Conservation (phyloP, 2,329 filamentous ascomycete species). For the Pseudocercospora fuligena region DNA sequence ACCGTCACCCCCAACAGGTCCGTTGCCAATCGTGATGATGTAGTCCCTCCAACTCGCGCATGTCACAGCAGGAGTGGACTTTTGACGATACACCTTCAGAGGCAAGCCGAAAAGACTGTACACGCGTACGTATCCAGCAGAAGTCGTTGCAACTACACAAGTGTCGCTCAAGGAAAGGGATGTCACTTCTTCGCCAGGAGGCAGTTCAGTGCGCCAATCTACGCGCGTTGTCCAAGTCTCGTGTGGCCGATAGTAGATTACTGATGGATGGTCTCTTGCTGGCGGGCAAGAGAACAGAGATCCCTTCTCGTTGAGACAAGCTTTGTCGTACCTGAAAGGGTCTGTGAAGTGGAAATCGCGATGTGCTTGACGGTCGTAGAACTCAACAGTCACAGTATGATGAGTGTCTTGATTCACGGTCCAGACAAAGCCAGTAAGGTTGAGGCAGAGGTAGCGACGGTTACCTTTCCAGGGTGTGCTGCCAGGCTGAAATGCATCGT, state of each 20-base stretch:
- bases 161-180: constrained; percentile 91
- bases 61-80: constrained; percentile 85
- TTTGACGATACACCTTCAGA: constrained; percentile 86
- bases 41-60: constrained; percentile 96
- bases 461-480: constrained; percentile 96
- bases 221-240: constrained; percentile 92
- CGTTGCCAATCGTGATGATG: constrained; percentile 94
- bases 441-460: constrained; percentile 89
- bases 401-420: constrained; percentile 91
- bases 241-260: constrained; percentile 94
- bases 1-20: constrained; percentile 79
- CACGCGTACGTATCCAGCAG: constrained; percentile 83
- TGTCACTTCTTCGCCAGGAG: constrained; percentile 80
- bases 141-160: constrained; percentile 88
- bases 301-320: constrained; percentile 83
- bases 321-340: constrained; percentile 93
- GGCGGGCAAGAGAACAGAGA: constrained; percentile 83
- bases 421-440: constrained; percentile 93
- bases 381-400: constrained; percentile 92
- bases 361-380: constrained; percentile 91
- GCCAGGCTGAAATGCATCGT: constrained; percentile 88
- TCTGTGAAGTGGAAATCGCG: constrained; percentile 98
- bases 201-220: constrained; percentile 90
- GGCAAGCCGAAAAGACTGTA: constrained; percentile 93
- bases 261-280: constrained; percentile 68